phyloP scores from a whole-genome alignment of 495 filamentous ascomycete species.

The Xylaria curta region DNA sequence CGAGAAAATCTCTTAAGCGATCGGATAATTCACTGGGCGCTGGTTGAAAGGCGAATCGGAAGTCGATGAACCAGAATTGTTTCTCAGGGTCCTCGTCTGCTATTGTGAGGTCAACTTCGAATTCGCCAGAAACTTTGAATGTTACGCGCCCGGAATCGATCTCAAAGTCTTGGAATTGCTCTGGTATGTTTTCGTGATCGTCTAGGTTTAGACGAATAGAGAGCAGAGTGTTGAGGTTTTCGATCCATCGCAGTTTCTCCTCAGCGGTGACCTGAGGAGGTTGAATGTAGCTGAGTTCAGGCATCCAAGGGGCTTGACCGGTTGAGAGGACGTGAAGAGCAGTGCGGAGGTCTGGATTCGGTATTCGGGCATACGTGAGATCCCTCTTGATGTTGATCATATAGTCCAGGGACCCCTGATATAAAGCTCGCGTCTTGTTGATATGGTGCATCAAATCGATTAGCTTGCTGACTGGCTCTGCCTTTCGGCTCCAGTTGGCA shows the following conservation, averaged over 20 bases:
- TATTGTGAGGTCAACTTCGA: conserved; percentile 90
- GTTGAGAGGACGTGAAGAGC: conserved; percentile 82
- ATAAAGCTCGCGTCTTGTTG: conserved; percentile 62
- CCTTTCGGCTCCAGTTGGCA: conserved; percentile 83
- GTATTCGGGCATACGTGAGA: conserved; percentile 69
- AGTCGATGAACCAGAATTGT: conserved; percentile 92
- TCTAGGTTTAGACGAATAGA: conserved; percentile 79
- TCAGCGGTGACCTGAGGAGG: conserved; percentile 70
- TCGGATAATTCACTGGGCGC: conserved; percentile 63
- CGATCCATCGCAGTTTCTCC: conserved; percentile 70
- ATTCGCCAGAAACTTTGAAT: conserved; percentile 81
- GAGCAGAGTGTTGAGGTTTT: conserved; percentile 82
- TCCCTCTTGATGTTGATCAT: conserved; percentile 73
- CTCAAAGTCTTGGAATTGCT: conserved; percentile 71
- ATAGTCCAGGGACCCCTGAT: conserved; percentile 61
- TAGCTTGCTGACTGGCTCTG: conserved; percentile 74
- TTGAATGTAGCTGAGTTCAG: conserved; percentile 83
- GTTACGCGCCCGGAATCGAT: conserved; percentile 83
- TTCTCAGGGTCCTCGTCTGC: conserved; percentile 77
- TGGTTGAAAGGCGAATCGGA: conserved; percentile 82
- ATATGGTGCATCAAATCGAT: conserved; percentile 84
- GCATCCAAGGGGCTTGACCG: conserved; percentile 75
- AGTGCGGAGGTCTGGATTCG: conserved; percentile 88
- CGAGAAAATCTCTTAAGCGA: conserved; percentile 66
- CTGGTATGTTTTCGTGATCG: conserved; percentile 77